Evolutionary conservation across 2,329 filamentous ascomycete genomes (phyloP), one percentile per base, ranked within the genome.

Genomic region (Purpureocillium lavendulum): DNA sequence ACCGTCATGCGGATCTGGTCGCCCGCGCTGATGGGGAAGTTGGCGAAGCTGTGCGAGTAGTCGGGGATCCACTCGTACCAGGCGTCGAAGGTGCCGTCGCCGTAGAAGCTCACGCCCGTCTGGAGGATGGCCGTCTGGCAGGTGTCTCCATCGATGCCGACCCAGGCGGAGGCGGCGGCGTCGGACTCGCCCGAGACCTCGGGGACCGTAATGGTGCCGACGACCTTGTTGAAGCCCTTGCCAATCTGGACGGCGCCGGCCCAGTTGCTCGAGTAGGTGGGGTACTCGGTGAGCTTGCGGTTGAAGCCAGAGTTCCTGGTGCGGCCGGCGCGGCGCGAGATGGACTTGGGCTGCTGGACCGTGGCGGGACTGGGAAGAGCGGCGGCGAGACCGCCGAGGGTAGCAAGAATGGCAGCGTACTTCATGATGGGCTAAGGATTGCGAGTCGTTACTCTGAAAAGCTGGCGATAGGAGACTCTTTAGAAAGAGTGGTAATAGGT

Each of bases 51-150:
- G 49, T 66, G 57, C 28, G 62, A 53, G 48, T 60, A 59, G 48
- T 65, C 59, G 5, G 66, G 65, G 46, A 62, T 63, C 65, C 66
- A 70, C 50, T 69, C 66, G 43, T 65, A 69, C 66, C 66, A 69
- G 15, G 64, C 60, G 30, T 65, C 60, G 43, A 61, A 68, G 36
- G 58, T 54, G n/a, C 59, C 59, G 24, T 56, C 51, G 1, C 45
- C 40, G 14, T 51, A 48, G 49, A 67, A 67, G 30, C 65, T 61
- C 38, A 69, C 50, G 17, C 66, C 67, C 4, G 64, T 61, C 47
- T 68, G 66, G 0, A 69, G 54, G 18, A 67, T 62, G 9, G 63
- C 63, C 8, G 43, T 49, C 16, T 46, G 49, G 50, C 62, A 67
- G 0, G 62, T 64, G 40, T 67, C 61, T 13, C 67, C 67, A 28